Evolutionary conservation across 1,139 yeast species (phyloP), one percentile per base, ranked within the genome.

Genomic region (Scheffersomyces illinoinensis): DNA sequence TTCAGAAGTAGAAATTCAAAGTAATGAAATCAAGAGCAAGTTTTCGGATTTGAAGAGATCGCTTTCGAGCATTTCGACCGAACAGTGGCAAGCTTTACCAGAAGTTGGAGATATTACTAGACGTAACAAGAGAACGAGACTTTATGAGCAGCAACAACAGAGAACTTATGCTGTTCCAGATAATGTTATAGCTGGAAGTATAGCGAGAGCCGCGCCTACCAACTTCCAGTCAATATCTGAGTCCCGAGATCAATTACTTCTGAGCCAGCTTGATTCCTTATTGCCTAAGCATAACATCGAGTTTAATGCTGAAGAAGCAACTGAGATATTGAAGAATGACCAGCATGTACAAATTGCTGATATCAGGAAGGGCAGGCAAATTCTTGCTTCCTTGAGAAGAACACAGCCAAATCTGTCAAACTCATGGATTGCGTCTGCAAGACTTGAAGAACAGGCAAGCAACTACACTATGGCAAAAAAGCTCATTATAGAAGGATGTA

Each of bases 91-190:
- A 3, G 81, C 78, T 62, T 70, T 95, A 5, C 98, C 99, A 0
- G 97, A 92, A 62, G 96, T 93, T 0, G 91, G 93, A 1, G 99
- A 95, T 73, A 77, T 91, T 66, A 95, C 99, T 0, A 83, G 89
- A 66, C 78, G 86, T 61, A 92, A 93, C 71, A 92, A 93, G 67
- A 77, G 98, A 58, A 76, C 83, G 56, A 76, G 97, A 55, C 72
- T 87, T 53, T 81, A 88, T 58, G 84, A 85, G 55, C 90, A 88
- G 66, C 84, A 79, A 68, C 86, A 85, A 59, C 88, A 87, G 64
- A 75, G 97, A 59, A 85, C 84, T 51, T 93, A 92, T 70, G 92
- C 97, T 17, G 91, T 90, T 4, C 97, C 98, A 0, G 98, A 95
- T 69, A 71, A 86, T 3, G 75, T 92, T 2, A 66, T 87, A 3